Conservation (phyloP, 768 basidiomycete species). For the Melanogaster broomeanus region DNA sequence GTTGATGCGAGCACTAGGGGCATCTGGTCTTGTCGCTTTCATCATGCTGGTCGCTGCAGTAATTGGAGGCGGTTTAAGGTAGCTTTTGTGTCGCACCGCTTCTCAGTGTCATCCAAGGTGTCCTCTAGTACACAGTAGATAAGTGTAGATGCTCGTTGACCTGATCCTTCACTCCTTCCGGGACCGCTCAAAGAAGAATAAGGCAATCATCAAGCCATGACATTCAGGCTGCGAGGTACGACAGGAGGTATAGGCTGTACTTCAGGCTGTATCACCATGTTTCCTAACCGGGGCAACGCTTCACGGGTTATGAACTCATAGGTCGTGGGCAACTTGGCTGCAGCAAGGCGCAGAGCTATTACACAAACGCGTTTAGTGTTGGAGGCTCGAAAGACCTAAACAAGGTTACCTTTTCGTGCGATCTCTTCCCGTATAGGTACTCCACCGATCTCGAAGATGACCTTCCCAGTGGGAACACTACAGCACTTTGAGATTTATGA, state of each 20-base stretch:
- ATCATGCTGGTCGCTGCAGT: constrained; percentile 25
- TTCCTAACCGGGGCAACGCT: constrained; percentile 75
- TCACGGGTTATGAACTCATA: constrained; percentile 82
- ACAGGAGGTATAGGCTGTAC: constrained; percentile 39
- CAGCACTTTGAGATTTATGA: not conserved
- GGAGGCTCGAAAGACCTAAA: not conserved
- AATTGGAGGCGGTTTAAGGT: not conserved
- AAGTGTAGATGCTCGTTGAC: no score
- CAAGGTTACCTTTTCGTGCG: constrained; percentile 78
- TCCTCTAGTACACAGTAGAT: no score
- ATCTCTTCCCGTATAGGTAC: constrained; percentile 87
- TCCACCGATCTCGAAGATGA: constrained; percentile 94
- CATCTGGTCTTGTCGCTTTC: constrained; percentile 27
- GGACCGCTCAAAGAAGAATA: no score
- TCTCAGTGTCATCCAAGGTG: no score
- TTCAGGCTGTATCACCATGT: constrained; percentile 51
- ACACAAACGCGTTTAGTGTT: constrained; percentile 2
- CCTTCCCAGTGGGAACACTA: constrained; percentile 85
- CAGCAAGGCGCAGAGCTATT: constrained; percentile 83
- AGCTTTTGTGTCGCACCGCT: no score
- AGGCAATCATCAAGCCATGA: no score
- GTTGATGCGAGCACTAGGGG: constrained; percentile 25
- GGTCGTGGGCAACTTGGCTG: constrained; percentile 80
- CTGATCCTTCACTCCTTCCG: no score
- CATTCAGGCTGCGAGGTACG: no score